Base-by-base conservation (phyloP, 2,329 filamentous ascomycete species). In the Trichophyton mentagrophytes region DNA sequence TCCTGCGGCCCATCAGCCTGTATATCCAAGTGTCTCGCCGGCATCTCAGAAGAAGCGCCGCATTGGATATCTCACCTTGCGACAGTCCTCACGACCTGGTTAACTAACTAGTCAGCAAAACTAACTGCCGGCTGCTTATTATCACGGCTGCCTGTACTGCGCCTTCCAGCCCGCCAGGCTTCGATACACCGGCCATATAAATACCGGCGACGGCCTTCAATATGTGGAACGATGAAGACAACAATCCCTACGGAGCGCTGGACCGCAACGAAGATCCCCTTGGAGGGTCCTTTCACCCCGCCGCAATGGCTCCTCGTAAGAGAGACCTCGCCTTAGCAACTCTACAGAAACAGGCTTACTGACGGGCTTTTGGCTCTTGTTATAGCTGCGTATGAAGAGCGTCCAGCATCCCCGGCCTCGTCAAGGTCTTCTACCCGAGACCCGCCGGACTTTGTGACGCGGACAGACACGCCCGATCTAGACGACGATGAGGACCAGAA, bases 181-280 rank as follows among this genome's bases (percentile, higher is more conserved):
- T 27, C 22, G 46, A 51, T 51, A 51, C 8, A 47, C 7, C 15
- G n/a, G 4, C n/a, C 11, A 17, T 20, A 47, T 47, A 22, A 22
- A 8, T 13, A 51, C 22, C 22, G 11, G 2, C 20, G 8, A 30
- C 15, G 15, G 11, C 33, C 27, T 36, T 59, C 27, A 59, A 15
- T 67, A 97, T 97, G 92, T 97, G 92, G 92, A 95, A 96, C 81
- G 91, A 97, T 79, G 92, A 97, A 77, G 90, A 97, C 72, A 97
- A 97, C 77, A 97, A 97, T 73, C 92, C 92, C 3, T 96, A 97
- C 71, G 91, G 90, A 69, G 92, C 89, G 74, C 96, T 95, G 78
- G 89, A 93, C 73, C 87, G 88, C 68, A 85, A 89, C 69, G 89
- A 95, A 74, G 89, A 88, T 64, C 84, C 87, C 72, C 20, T 57